Conservation (phyloP, 2,329 filamentous ascomycete species). For the Diaporthe vaccinii region DNA sequence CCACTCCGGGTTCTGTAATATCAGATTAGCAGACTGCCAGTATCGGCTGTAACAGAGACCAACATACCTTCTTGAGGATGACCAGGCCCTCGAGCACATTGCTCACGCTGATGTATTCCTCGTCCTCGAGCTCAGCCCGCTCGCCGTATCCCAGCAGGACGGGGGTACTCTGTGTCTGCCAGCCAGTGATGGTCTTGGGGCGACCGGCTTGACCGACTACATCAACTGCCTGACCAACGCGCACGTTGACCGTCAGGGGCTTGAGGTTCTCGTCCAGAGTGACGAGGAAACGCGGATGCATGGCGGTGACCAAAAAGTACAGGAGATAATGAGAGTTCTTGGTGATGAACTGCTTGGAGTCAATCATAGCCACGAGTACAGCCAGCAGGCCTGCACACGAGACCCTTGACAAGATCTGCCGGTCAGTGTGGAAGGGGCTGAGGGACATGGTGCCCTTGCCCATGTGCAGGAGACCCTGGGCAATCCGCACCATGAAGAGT, state of each 20-base stretch:
- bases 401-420: slow-evolving; percentile 93
- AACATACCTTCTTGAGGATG: slow-evolving; percentile 92
- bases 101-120: slow-evolving; percentile 94
- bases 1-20: slow-evolving; percentile 67
- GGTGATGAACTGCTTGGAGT: slow-evolving; percentile 87
- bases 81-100: slow-evolving; percentile 94
- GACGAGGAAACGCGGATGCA: slow-evolving; percentile 96
- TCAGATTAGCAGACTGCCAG: slow-evolving; percentile 34
- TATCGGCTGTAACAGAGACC: not conserved
- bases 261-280: slow-evolving; percentile 96
- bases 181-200: slow-evolving; percentile 98
- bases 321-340: slow-evolving; percentile 87
- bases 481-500: slow-evolving; percentile 98
- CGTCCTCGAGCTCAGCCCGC: slow-evolving; percentile 95
- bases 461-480: slow-evolving; percentile 97
- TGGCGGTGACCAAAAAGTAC: slow-evolving; percentile 96
- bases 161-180: slow-evolving; percentile 99
- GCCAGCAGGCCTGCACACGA: slow-evolving; percentile 90
- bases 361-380: slow-evolving; percentile 93
- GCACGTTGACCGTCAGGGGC: slow-evolving; percentile 94
- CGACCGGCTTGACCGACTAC: slow-evolving; percentile 97
- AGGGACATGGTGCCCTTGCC: slow-evolving; percentile 97
- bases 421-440: slow-evolving; percentile 99
- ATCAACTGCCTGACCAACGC: slow-evolving; percentile 97
- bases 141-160: slow-evolving; percentile 95